Evolutionary conservation across 148 eudicot species (phyloP), one percentile per base, ranked within the genome.

Genomic region (Dysphania ambrosioides): DNA sequence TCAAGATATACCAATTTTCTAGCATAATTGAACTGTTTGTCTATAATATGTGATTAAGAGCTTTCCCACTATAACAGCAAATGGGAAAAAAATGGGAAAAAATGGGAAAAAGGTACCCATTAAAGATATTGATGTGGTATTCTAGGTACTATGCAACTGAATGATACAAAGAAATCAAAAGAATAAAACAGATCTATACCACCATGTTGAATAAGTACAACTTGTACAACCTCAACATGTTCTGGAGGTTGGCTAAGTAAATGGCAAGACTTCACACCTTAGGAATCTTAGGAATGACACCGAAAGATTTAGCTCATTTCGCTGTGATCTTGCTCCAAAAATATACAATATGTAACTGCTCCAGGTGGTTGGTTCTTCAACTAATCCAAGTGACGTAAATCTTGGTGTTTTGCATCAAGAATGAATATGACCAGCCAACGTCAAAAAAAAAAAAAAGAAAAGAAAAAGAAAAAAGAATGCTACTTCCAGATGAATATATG

Each of bases 401-500:
- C 34, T 61, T 41, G 71, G 75, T 69, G 68, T 61, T 69, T 70
- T 79, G 23, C 77, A 70, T 70, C 65, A 6, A 34, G 44, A 62
- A 80, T 44, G 62, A 66, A 75, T 40, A 42, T 65, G 68, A 31
- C 56, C 51, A 57, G 75, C 63, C 79, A 34, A n/a, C n/a, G n/a
- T n/a, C n/a, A 24, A 35, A 19, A 69, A 31, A 74, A 21, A 72
- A 65, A 75, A 13, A 72, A 71, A 56, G 63, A 70, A 75, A n/a
- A 24, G 44, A 19, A 69, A 31, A 74, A 21, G 66, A 65, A 75
- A 13, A 72, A 71, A 56, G 63, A 70, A 75, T 75, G 79, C 32
- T 66, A 71, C 77, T 70, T 70, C 79, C 76, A 36, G 55, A 75
- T 71, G 31, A 68, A 72, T 76, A 76, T 66, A 47, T 47, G 53